A percentile compares a stretch with the other conserved stretches of the same genome.
These are phyloP conservation scores for Lyophyllum semitale DNA, from an alignment of 768 basidiomycete genomes.

Conservation along the genomic window DNA sequence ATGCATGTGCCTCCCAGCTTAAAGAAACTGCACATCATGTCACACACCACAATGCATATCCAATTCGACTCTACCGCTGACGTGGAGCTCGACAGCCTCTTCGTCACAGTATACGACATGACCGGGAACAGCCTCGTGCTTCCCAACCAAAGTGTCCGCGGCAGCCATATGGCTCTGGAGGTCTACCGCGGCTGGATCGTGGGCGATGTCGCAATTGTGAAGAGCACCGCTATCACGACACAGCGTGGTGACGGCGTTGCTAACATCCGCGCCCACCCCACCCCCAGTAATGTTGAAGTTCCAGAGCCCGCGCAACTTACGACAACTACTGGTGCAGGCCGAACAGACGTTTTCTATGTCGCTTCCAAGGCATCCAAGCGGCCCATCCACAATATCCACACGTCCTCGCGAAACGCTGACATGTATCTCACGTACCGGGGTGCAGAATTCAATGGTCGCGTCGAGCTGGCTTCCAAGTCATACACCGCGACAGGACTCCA, in stretches of 20 bases:
- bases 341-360: conserved; percentile 51
- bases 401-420: conserved; percentile 51
- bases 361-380: conserved; percentile 40
- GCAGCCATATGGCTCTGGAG: conserved; percentile 43
- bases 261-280: conserved; percentile 50
- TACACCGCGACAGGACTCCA: conserved; percentile 33
- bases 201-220: conserved; percentile 52
- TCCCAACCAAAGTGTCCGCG: conserved; percentile 40
- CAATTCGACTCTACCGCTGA: conserved; percentile 47
- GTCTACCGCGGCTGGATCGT: conserved; percentile 59
- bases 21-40: conserved; percentile 46
- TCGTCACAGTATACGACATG: conserved; percentile 42
- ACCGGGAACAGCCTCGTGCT: conserved; percentile 47
- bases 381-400: conserved; percentile 48
- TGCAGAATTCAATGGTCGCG: conserved; percentile 49
- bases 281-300: conserved; percentile 30
- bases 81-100: conserved; percentile 44
- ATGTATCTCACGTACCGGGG: conserved; percentile 58
- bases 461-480: conserved; percentile 45
- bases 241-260: conserved; percentile 52
- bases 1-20: conserved; percentile 52
- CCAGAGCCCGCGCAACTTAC: conserved; percentile 38
- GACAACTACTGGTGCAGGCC: conserved; percentile 56
- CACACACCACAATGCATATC: conserved; percentile 48
- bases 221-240: conserved; percentile 42